These are phyloP conservation scores for Penicillium occitanis DNA, from an alignment of 2,329 filamentous ascomycete species.

Conservation along the genomic window DNA sequence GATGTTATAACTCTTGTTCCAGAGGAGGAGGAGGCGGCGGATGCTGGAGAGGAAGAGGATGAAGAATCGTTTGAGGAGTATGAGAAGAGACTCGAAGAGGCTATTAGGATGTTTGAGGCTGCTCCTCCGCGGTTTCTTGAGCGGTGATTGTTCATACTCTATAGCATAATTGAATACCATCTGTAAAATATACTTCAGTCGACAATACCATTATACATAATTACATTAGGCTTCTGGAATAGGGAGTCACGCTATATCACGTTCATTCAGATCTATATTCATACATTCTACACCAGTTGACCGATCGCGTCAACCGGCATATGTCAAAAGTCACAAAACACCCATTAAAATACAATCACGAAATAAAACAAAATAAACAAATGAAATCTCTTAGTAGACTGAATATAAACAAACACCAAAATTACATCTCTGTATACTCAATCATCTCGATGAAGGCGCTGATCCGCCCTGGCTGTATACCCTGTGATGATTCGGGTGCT, in stretches of 20 bases:
- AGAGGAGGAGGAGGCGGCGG: neutral
- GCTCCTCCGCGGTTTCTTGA: conserved; percentile 27
- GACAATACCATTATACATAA: neutral
- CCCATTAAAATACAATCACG: conserved; percentile 10
- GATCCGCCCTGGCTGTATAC: conserved; percentile 38
- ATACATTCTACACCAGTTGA: neutral
- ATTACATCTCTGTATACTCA: neutral
- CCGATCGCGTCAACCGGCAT: neutral
- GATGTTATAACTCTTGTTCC: neutral
- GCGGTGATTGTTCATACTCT: conserved; percentile 1
- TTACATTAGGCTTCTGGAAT: neutral
- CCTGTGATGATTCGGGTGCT: conserved; percentile 34
- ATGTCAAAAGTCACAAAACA: neutral
- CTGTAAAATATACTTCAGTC: no score
- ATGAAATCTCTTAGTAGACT: neutral
- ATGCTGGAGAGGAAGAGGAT: conserved; percentile 24
- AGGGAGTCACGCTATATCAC: neutral
- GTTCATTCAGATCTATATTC: neutral
- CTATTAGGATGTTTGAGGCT: conserved; percentile 28
- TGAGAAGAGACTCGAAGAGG: conserved; percentile 27
- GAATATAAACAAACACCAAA: neutral
- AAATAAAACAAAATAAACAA: neutral
- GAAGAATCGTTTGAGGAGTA: conserved; percentile 25
- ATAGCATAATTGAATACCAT: neutral
- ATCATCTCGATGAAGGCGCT: conserved; percentile 7